Percentiles rank a stretch among this genome's conserved stretches.
These are phyloP conservation scores for Didymella glomerata DNA, from an alignment of 2,329 filamentous ascomycete species.

Conservation along the genomic window DNA sequence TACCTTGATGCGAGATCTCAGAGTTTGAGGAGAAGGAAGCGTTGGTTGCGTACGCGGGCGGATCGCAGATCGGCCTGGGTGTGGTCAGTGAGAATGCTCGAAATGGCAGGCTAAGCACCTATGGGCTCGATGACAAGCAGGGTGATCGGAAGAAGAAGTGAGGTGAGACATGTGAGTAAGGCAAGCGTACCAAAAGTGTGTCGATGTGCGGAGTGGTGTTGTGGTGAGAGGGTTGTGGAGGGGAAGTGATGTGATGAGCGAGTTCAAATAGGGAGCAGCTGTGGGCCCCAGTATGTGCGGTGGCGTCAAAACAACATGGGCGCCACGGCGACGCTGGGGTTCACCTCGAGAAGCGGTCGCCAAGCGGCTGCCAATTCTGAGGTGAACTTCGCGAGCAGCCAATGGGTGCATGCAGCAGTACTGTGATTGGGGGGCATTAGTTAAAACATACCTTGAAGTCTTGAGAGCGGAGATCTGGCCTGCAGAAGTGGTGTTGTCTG, in stretches of 20 bases:
- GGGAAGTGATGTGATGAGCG: conserved; percentile 10
- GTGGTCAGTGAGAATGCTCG: conserved; percentile 23
- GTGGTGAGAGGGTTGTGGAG: conserved; percentile 1
- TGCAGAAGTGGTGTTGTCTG: conserved; percentile 30
- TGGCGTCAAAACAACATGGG: conserved; percentile 14
- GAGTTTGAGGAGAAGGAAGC: conserved; percentile 8
- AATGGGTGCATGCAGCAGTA: not conserved
- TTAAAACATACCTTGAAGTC: conserved; percentile 9
- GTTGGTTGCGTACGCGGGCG: conserved; percentile 21
- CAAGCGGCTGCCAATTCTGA: conserved; percentile 11
- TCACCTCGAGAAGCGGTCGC: conserved; percentile 12
- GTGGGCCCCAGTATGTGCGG: conserved; percentile 15
- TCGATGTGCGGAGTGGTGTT: conserved; percentile 1
- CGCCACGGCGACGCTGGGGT: conserved; percentile 24
- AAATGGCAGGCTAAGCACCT: conserved; percentile 17
- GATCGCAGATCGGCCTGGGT: conserved; percentile 23
- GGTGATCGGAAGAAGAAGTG: not conserved
- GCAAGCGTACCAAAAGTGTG: conserved; percentile 13
- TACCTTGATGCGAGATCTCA: conserved; percentile 27
- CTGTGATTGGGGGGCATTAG: not conserved
- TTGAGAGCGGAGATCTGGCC: conserved; percentile 14
- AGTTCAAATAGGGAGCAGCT: conserved; percentile 1
- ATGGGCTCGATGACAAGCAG: conserved; percentile 16
- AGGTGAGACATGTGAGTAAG: not conserved
- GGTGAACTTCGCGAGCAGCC: conserved; percentile 12